Base-by-base conservation (phyloP, 2,329 filamentous ascomycete species). In the Phialophora expanda region DNA sequence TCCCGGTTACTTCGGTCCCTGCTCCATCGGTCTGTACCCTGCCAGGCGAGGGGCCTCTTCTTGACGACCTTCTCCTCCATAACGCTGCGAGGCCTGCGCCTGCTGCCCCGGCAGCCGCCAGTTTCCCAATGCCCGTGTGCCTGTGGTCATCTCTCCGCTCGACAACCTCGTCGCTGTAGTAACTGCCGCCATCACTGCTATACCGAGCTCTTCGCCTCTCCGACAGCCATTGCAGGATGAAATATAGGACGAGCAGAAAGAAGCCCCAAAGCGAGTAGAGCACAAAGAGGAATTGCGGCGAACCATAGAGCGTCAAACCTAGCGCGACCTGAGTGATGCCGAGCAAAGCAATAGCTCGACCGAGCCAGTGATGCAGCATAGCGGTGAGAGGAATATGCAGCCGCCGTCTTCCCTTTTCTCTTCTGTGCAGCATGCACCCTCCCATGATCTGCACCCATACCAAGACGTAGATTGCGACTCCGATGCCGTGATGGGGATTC, bases 301-400 rank as follows among this genome's bases (percentile, higher is more conserved):
- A 97, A 5, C 95, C 95, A 74, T 97, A 99, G 1, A 99, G 83
- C 0, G 93, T 93, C 55, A 99, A 83, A 0, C 95, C 95, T 0
- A 99, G 83, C 0, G 95, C 90, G 11, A 99, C 87, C 76, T 99
- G 95, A 3, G 89, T 85, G 70, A 98, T 88, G 0, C 92, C 95
- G 3, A 99, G 82, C 20, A 98, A 78, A 2, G 91, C 90, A 72
- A 94, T 87, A 0, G 86, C 81, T 64, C 93, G 85, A 20, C 95
- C 95, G 20, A 91, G 80, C 92, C 95, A 97, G 75, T 93, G 90
- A 79, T 99, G 95, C 50, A 98, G 83, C 78, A 87, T 85, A 41
- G 86, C 75, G 70, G 83, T 87, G 53, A 88, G 74, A 9, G 87
- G 86, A 48, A 86, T 80, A 72, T 84, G 83, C 61, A 79, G 79